Conservation (phyloP, 1,284 basidiomycete species). For the Ustilago nuda region DNA sequence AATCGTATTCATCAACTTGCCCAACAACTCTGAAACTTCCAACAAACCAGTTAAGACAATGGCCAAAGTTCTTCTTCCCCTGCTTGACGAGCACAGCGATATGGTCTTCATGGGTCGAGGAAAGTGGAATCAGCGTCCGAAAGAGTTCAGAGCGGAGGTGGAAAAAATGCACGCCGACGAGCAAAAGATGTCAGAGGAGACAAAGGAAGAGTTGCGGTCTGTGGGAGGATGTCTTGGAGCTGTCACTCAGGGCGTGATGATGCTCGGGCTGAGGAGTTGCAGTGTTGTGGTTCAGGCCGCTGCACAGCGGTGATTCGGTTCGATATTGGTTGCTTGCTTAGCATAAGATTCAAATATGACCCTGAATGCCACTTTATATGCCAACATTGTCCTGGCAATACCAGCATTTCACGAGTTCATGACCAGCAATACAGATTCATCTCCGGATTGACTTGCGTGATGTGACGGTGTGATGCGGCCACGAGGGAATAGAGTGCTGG, state of each 20-base stretch:
- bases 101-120: slow-evolving; percentile 51
- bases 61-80: slow-evolving; percentile 17
- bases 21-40: not conserved
- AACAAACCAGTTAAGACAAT: slow-evolving; percentile 23
- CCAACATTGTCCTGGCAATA: not conserved
- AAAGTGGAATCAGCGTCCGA: slow-evolving; percentile 45
- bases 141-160: slow-evolving; percentile 37
- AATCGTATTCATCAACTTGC: slow-evolving; percentile 30
- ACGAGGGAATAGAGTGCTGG: not conserved
- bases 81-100: slow-evolving; percentile 34
- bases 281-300: slow-evolving; percentile 33
- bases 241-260: slow-evolving; percentile 34
- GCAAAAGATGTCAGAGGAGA: slow-evolving; percentile 13
- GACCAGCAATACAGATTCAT: not conserved
- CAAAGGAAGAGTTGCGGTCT: slow-evolving; percentile 22
- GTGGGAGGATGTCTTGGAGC: slow-evolving; percentile 45
- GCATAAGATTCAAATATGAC: not conserved
- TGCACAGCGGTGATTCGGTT: slow-evolving; percentile 14
- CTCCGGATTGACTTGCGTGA: not conserved
- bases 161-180: slow-evolving; percentile 29
- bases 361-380: not conserved
- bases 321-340: not conserved
- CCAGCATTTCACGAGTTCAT: not conserved
- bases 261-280: slow-evolving; percentile 14
- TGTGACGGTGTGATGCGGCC: not conserved